Percentiles rank a stretch among this genome's conserved stretches.
Evolutionary conservation across 441 rosid species (phyloP).

Genomic region (Cnidoscolus chayamansa): DNA sequence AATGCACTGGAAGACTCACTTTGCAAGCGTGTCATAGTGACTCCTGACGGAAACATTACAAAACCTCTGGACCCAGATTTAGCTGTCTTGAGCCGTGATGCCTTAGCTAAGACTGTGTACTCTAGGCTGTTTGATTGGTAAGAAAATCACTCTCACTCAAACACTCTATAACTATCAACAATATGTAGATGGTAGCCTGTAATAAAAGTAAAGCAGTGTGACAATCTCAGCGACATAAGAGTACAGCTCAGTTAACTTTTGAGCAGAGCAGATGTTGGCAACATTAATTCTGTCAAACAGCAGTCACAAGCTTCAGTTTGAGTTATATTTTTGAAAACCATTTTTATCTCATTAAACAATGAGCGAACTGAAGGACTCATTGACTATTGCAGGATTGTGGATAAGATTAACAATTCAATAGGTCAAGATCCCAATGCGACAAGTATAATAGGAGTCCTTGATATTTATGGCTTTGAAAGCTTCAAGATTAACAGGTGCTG

Average conservation of each 20-base stretch:
- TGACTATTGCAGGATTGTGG: slow-evolving; percentile 75
- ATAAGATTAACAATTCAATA: slow-evolving; percentile 74
- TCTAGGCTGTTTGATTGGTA: slow-evolving; percentile 71
- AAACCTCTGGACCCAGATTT: slow-evolving; percentile 59
- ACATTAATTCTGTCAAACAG: neutral
- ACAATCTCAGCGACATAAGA: neutral
- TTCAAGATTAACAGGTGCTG: slow-evolving; percentile 93
- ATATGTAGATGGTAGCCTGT: slow-evolving; percentile 2
- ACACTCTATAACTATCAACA: slow-evolving; percentile 6
- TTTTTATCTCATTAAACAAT: slow-evolving; percentile 18
- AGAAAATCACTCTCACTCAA: slow-evolving; percentile 26
- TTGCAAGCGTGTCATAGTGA: slow-evolving; percentile 68
- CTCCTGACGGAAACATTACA: slow-evolving; percentile 67
- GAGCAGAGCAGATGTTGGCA: neutral
- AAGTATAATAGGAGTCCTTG: slow-evolving; percentile 82
- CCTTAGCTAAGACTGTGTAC: slow-evolving; percentile 65
- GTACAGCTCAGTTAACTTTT: neutral
- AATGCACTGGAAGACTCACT: slow-evolving; percentile 60
- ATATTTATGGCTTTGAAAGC: slow-evolving; percentile 94
- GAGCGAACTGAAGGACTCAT: slow-evolving; percentile 35
- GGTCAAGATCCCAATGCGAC: slow-evolving; percentile 83
- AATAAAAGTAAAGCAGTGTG: slow-evolving; percentile 3
- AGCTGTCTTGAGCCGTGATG: slow-evolving; percentile 58
- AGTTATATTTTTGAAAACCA: neutral
- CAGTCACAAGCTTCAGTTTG: neutral